These are phyloP conservation scores for Grosmannia penicillata DNA, from an alignment of 2,329 filamentous ascomycete species.

Conservation along the genomic window DNA sequence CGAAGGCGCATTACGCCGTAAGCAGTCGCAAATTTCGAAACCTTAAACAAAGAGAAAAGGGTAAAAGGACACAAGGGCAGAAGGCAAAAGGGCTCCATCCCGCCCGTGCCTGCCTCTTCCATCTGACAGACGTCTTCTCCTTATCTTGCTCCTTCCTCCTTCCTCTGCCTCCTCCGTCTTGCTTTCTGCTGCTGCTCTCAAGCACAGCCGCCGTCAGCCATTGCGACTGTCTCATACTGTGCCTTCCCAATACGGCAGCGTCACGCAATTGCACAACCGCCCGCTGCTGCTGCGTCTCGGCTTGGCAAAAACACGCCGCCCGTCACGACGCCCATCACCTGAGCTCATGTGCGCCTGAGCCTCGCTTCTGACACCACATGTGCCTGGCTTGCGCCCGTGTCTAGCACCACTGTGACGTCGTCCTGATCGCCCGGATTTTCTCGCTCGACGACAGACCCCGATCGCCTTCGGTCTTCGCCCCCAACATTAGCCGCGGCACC, in stretches of 20 bases:
- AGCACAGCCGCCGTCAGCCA: too few relatives aligned
- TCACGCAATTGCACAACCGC: background rate
- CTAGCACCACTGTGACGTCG: background rate
- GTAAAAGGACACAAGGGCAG: background rate
- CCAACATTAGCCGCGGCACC: background rate
- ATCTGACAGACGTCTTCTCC: background rate
- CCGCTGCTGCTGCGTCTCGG: too few relatives aligned
- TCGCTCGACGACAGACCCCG: background rate
- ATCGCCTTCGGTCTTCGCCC: background rate
- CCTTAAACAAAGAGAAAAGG: background rate
- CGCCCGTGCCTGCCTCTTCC: too few relatives aligned
- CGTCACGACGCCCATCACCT: background rate
- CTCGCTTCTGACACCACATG: background rate
- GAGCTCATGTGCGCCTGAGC: background rate
- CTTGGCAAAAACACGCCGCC: too few relatives aligned
- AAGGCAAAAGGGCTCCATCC: background rate
- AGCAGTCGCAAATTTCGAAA: too few relatives aligned
- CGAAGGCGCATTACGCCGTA: too few relatives aligned
- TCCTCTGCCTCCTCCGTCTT: background rate
- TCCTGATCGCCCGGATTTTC: too few relatives aligned
- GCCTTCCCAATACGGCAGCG: background rate
- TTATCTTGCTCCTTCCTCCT: background rate
- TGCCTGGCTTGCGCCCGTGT: background rate
- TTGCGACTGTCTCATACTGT: too few relatives aligned
- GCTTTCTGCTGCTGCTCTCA: too few relatives aligned